A percentile compares a stretch with the other conserved stretches of the same genome.
phyloP scores from a whole-genome alignment of 2,329 filamentous ascomycete species.

The Eutypa lata region DNA sequence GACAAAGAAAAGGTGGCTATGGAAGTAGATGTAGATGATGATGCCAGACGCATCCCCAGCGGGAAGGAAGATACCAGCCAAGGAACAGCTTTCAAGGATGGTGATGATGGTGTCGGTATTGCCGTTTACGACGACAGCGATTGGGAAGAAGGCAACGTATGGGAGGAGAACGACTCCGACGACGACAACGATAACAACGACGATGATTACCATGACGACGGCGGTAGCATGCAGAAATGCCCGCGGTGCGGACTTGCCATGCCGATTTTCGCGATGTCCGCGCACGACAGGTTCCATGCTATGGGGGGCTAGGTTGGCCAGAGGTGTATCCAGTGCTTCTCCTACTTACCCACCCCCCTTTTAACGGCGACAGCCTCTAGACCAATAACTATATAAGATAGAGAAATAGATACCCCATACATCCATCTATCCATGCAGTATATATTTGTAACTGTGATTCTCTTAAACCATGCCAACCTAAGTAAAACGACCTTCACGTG shows the following conservation, averaged over 20 bases:
- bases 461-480: no score
- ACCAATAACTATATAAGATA: no score
- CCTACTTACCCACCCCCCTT: not conserved
- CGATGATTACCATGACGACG: slow-evolving; percentile 19
- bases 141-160: not conserved
- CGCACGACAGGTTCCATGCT: slow-evolving; percentile 53
- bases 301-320: slow-evolving; percentile 23
- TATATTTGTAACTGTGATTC: no score
- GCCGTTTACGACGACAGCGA: not conserved
- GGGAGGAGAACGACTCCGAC: slow-evolving; percentile 16
- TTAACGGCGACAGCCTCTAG: no score
- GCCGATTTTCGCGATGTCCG: slow-evolving; percentile 55
- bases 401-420: no score
- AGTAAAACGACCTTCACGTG: no score
- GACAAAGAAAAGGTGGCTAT: not conserved
- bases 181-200: slow-evolving; percentile 27
- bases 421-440: no score
- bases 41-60: not conserved
- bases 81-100: slow-evolving; percentile 53
- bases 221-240: slow-evolving; percentile 31
- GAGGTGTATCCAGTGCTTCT: not conserved
- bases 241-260: slow-evolving; percentile 50
- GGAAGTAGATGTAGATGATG: not conserved
- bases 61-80: slow-evolving; percentile 26
- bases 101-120: not conserved